phyloP scores from a whole-genome alignment of 306 rosid genomes.

The Pyrus betulifolia region DNA sequence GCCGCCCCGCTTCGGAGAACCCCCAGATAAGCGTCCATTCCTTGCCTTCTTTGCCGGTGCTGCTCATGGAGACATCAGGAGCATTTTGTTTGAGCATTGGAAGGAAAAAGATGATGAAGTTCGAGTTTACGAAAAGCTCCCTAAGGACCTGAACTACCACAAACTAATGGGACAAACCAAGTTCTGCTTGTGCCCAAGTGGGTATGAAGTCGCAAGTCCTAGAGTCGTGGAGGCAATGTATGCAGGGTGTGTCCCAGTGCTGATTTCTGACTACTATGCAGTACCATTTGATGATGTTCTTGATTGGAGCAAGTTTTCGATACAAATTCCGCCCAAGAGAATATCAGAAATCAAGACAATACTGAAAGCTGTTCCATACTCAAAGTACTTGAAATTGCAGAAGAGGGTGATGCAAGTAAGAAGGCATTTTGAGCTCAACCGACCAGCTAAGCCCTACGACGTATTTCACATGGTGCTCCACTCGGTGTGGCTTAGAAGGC shows the following conservation, averaged over 20 bases:
- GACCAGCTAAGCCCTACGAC: constrained; percentile 35
- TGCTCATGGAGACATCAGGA: constrained; percentile 18
- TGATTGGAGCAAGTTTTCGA: constrained; percentile 26
- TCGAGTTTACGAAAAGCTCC: constrained; percentile 25
- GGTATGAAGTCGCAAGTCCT: constrained; percentile 39
- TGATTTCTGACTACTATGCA: constrained; percentile 17
- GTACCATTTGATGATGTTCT: constrained; percentile 32
- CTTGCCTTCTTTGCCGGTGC: constrained; percentile 8
- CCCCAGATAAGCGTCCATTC: neutral
- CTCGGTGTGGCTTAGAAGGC: constrained; percentile 36
- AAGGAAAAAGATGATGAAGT: constrained; percentile 21
- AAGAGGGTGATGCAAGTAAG: constrained; percentile 25
- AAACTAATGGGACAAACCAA: constrained; percentile 21
- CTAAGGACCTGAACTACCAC: constrained; percentile 17
- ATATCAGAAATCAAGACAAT: constrained; percentile 26
- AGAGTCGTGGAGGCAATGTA: constrained; percentile 38
- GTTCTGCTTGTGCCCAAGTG: constrained; percentile 43
- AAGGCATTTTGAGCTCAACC: constrained; percentile 32
- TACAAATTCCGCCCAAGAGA: constrained; percentile 18
- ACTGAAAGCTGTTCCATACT: constrained; percentile 11
- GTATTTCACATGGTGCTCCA: constrained; percentile 31
- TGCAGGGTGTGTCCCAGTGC: constrained; percentile 34
- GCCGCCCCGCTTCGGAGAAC: neutral
- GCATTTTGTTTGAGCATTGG: constrained; percentile 17
- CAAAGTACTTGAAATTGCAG: constrained; percentile 20